Base-by-base conservation (phyloP, 202 grass and related monocot species). In the Bolboschoenoplectus hybrid region DNA sequence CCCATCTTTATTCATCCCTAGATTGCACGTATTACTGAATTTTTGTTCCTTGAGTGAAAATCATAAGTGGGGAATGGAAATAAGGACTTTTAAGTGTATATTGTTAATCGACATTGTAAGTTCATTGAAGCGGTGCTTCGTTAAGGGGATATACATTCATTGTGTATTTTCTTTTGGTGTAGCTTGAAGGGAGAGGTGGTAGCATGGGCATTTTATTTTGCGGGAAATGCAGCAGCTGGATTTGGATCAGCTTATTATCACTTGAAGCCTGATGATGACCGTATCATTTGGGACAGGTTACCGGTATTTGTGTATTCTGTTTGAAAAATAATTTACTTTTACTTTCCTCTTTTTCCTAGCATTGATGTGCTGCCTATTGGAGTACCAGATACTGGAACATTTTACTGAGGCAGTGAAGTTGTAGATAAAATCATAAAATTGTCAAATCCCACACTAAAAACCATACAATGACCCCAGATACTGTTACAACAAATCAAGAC, bases 221-320 rank as follows among this genome's bases (percentile, higher is more conserved):
- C 81, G 20, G 93, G 90, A 80, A 96, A 92, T 82, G 88, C 89
- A 51, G 85, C 87, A 76, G 85, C 93, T 61, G 92, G 93, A 85
- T 99, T 99, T 92, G 97, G 97, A 43, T 99, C 97, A 9, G 97
- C 97, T 80, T 97, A 99, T 88, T 97, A 99, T 91, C 97, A 99
- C 67, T 89, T 99, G 82, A 99, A 97, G 91, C 97, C 89, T 71
- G 93, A 97, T 88, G 93, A 97, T 91, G 93, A 94, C 83, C 90
- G 92, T 58, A 91, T 97, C 72, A 86, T 93, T 67, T 99, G 97
- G 97, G 97, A 99, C 88, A 96, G 89, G 90, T 98, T 98, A 87
- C 95, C 93, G 91, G 95, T 98, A 98, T 87, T 84, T 89, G 56
- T 85, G 81, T 85, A 83, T 86, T 88, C 51, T 69, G 68, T 87